phyloP scores from a whole-genome alignment of 306 rosid genomes.

The Dryas alaskensis region DNA sequence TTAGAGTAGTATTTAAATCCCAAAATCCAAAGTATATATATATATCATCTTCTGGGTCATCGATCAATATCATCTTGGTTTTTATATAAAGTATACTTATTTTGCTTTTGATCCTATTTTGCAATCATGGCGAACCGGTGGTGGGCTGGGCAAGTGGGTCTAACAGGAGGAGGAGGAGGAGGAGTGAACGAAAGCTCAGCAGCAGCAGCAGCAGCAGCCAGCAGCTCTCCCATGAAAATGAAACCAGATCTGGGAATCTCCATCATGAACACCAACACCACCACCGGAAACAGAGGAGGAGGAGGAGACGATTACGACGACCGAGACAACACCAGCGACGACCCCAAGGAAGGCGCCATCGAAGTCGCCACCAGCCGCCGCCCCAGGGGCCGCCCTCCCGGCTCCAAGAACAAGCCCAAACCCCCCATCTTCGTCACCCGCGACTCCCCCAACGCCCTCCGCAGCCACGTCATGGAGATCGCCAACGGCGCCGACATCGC shows the following conservation, averaged over 20 bases:
- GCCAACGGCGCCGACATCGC: constrained; percentile 62
- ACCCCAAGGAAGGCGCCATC: constrained; percentile 66
- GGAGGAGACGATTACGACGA: constrained; percentile 50
- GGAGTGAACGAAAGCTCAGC: constrained; percentile 28
- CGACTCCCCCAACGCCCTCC: constrained; percentile 83
- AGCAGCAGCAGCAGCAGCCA: constrained; percentile 10
- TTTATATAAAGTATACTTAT: too few relatives aligned
- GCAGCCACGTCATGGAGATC: constrained; percentile 89
- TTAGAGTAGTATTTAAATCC: too few relatives aligned
- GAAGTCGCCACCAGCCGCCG: constrained; percentile 54
- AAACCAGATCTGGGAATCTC: constrained; percentile 81
- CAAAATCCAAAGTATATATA: too few relatives aligned
- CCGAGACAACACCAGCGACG: constrained; percentile 58
- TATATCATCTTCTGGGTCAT: background rate
- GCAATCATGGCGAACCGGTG: constrained; percentile 63
- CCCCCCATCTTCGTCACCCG: constrained; percentile 75
- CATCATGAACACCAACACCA: constrained; percentile 43
- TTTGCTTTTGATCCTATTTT: too few relatives aligned
- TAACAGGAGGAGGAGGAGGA: constrained; percentile 31
- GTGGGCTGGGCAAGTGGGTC: constrained; percentile 72
- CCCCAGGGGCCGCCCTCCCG: constrained; percentile 69
- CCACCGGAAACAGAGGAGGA: background rate
- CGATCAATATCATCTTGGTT: constrained; percentile 5
- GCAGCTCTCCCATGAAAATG: constrained; percentile 35
- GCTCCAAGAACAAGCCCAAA: constrained; percentile 76